phyloP scores from a whole-genome alignment of 441 rosid species.

The Pelargonium citronellum region DNA sequence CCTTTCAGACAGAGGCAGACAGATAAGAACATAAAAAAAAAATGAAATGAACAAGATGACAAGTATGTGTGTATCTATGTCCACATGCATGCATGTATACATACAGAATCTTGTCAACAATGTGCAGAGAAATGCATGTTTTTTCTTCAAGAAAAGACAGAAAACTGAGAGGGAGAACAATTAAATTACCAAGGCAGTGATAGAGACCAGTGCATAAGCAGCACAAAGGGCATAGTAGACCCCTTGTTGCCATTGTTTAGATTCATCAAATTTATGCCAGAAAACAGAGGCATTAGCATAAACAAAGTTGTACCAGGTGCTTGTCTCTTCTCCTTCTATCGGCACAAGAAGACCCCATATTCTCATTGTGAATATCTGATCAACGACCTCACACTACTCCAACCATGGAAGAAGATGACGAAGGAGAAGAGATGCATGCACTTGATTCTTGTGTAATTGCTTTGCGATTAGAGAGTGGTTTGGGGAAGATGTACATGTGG shows the following conservation, averaged over 20 bases:
- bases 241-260: constrained; percentile 22
- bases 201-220: constrained; percentile 24
- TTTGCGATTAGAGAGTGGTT: constrained; percentile 1
- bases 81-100: not conserved
- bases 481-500: not conserved
- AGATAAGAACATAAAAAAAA: too few relatives aligned
- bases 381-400: too few relatives aligned
- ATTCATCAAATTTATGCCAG: constrained; percentile 13
- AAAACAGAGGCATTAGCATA: not conserved
- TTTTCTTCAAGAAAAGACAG: not conserved
- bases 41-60: not conserved
- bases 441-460: constrained; percentile 1
- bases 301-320: not conserved
- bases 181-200: constrained; percentile 16
- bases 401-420: not conserved
- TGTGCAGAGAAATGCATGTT: not conserved
- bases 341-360: not conserved
- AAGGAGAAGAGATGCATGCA: not conserved
- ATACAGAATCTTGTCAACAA: not conserved
- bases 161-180: not conserved
- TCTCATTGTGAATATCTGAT: not conserved
- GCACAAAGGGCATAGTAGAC: constrained; percentile 20
- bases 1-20: too few relatives aligned
- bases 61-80: not conserved
- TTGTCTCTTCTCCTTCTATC: not conserved